These are phyloP conservation scores for Zea luxurians DNA, from an alignment of 176 grass and related monocot genomes.

Conservation along the genomic window DNA sequence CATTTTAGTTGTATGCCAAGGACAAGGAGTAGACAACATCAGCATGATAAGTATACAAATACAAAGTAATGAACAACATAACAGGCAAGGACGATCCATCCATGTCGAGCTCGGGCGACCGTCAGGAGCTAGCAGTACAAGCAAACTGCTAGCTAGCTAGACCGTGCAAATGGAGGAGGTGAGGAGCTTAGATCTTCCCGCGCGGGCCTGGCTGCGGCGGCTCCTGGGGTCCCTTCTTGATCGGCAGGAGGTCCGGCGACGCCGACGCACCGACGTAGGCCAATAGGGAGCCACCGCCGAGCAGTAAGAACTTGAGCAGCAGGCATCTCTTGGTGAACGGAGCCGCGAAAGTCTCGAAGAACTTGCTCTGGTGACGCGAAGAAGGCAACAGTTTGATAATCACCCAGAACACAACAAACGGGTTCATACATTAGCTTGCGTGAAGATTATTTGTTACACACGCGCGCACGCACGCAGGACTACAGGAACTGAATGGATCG, in stretches of 20 bases:
- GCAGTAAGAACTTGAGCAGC: constrained; percentile 93
- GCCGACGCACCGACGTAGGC: constrained; percentile 73
- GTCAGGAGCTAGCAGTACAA: constrained; percentile 23
- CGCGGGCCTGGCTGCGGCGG: constrained; percentile 69
- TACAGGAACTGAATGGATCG: neutral
- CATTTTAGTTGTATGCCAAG: constrained; percentile 21
- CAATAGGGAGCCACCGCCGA: constrained; percentile 69
- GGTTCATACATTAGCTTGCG: too few species aligned
- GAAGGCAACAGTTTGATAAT: too few species aligned
- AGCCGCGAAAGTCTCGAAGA: constrained; percentile 91
- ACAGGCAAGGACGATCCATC: neutral
- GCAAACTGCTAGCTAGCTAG: neutral
- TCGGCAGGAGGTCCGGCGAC: constrained; percentile 75
- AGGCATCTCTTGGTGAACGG: constrained; percentile 94
- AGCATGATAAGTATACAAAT: neutral
- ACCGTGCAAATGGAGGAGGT: neutral
- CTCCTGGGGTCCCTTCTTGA: constrained; percentile 97
- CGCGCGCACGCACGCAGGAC: neutral
- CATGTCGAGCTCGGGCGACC: neutral
- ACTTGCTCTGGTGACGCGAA: constrained; percentile 72
- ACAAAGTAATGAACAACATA: constrained; percentile 44
- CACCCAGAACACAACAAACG: too few species aligned
- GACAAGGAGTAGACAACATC: neutral
- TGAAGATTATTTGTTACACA: too few species aligned
- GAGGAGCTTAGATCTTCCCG: constrained; percentile 71